Percentiles rank a stretch among this genome's conserved stretches.
Conservation (phyloP, 2,329 filamentous ascomycete species). For the Colletotrichum costaricense region DNA sequence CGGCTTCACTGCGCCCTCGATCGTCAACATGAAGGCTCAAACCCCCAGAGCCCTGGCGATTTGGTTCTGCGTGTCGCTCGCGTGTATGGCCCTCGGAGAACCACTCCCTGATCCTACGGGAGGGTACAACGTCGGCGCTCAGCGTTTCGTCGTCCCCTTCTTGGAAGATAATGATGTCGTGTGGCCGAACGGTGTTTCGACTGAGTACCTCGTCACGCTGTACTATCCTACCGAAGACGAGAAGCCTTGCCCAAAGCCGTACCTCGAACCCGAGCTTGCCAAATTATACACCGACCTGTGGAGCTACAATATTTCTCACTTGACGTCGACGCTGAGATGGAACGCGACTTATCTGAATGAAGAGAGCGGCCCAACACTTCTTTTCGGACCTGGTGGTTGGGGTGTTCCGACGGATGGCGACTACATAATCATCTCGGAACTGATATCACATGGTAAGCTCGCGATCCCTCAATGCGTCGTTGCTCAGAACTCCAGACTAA, state of each 20-base stretch:
- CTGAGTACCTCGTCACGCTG: slow-evolving; percentile 33
- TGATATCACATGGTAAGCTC: slow-evolving; percentile 27
- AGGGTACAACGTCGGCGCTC: slow-evolving; percentile 32
- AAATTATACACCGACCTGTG: slow-evolving; percentile 12
- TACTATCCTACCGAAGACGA: slow-evolving; percentile 31
- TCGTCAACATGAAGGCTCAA: neutral
- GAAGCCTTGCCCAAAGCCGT: slow-evolving; percentile 10
- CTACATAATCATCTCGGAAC: slow-evolving; percentile 26
- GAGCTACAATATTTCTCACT: slow-evolving; percentile 23
- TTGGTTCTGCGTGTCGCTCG: neutral
- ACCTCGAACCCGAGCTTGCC: slow-evolving; percentile 32
- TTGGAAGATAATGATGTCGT: slow-evolving; percentile 8
- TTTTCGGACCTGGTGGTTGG: slow-evolving; percentile 32
- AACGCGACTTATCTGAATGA: slow-evolving; percentile 18
- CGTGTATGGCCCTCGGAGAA: neutral
- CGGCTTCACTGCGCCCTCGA: neutral
- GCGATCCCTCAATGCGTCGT: too few species aligned
- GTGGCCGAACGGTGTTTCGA: slow-evolving; percentile 23
- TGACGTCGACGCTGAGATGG: slow-evolving; percentile 29
- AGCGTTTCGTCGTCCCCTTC: slow-evolving; percentile 21
- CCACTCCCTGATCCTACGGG: slow-evolving; percentile 15
- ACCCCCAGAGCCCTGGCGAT: accelerated
- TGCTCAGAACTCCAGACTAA: neutral
- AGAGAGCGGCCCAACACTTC: slow-evolving; percentile 16
- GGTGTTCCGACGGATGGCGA: slow-evolving; percentile 29